A percentile compares a stretch with the other conserved stretches of the same genome.
Conservation (phyloP, 2,329 filamentous ascomycete species). For the Calycina herbarum region DNA sequence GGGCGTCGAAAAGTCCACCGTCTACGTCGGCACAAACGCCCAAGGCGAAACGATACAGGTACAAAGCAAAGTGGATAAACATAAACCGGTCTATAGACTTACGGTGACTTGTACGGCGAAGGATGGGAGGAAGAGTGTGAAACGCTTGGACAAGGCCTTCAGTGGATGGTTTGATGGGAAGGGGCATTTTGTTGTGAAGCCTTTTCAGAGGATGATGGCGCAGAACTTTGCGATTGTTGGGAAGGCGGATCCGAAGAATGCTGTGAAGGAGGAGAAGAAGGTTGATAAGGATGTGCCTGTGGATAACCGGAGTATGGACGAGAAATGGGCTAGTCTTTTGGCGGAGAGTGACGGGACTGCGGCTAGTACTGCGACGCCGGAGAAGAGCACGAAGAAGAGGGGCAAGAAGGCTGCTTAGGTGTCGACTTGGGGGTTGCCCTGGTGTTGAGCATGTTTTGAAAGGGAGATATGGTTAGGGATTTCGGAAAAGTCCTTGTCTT, state of each 20-base stretch:
- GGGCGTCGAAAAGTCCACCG: conserved; percentile 74
- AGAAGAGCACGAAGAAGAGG: conserved; percentile 30
- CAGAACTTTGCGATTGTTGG: conserved; percentile 66
- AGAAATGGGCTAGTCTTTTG: conserved; percentile 35
- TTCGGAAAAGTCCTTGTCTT: too few species aligned
- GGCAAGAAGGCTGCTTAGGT: conserved; percentile 31
- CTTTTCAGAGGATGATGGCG: conserved; percentile 78
- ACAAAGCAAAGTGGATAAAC: conserved; percentile 71
- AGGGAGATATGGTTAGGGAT: too few species aligned
- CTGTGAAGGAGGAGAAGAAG: conserved; percentile 38
- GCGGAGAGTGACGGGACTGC: conserved; percentile 33
- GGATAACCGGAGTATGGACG: conserved; percentile 32
- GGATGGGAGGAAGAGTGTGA: conserved; percentile 18
- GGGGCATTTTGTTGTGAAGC: conserved; percentile 70
- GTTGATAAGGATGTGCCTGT: conserved; percentile 22
- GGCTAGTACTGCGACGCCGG: conserved; percentile 21
- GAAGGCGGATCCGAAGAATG: conserved; percentile 61
- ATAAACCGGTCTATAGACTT: conserved; percentile 78
- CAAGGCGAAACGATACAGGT: conserved; percentile 75
- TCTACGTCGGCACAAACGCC: conserved; percentile 73
- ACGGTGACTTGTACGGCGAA: conserved; percentile 55
- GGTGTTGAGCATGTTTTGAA: too few species aligned
- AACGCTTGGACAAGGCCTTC: conserved; percentile 60
- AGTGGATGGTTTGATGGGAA: conserved; percentile 73
- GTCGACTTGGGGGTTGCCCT: too few species aligned